Percentiles rank a stretch among this genome's conserved stretches.
Conservation (phyloP, 495 filamentous ascomycete genomes). For the Neurospora sp. region DNA sequence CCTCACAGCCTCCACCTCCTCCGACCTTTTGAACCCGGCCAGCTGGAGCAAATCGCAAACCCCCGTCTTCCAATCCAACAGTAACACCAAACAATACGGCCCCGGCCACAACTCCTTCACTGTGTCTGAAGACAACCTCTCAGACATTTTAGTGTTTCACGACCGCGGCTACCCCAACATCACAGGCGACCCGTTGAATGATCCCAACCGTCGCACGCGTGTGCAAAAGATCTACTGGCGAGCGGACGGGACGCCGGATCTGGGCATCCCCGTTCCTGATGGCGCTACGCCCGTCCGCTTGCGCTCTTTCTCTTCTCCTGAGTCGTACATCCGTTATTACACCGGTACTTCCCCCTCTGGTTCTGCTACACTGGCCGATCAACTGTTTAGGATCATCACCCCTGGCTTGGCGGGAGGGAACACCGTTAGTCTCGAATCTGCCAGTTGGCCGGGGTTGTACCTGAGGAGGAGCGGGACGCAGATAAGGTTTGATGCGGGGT, state of each 20-base stretch:
- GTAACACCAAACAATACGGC: conserved; percentile 35
- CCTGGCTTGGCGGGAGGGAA: conserved; percentile 10
- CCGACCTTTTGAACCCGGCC: conserved; percentile 25
- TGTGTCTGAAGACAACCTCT: conserved; percentile 35
- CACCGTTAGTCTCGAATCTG: conserved; percentile 14
- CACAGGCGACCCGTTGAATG: conserved; percentile 23
- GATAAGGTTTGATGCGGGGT: conserved; percentile 6
- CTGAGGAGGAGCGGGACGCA: conserved; percentile 2
- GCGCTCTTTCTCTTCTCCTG: background rate
- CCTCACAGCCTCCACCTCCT: conserved; percentile 32
- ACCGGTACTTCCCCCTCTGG: background rate
- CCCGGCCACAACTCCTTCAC: conserved; percentile 47
- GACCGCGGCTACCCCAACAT: conserved; percentile 31
- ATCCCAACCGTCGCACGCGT: conserved; percentile 40
- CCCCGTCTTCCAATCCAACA: conserved; percentile 21
- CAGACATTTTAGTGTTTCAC: conserved; percentile 43
- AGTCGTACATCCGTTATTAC: conserved; percentile 5
- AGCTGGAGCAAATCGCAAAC: conserved; percentile 34
- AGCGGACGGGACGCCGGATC: conserved; percentile 36
- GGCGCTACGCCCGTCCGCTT: conserved; percentile 13
- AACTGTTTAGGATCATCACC: conserved; percentile 9
- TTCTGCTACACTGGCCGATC: conserved; percentile 6
- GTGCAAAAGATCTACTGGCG: conserved; percentile 37
- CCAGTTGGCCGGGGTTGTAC: conserved; percentile 11
- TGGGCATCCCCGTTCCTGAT: conserved; percentile 27